phyloP scores from a whole-genome alignment of 352 stramenopile genomes.

The Globisporangium camurandrum region DNA sequence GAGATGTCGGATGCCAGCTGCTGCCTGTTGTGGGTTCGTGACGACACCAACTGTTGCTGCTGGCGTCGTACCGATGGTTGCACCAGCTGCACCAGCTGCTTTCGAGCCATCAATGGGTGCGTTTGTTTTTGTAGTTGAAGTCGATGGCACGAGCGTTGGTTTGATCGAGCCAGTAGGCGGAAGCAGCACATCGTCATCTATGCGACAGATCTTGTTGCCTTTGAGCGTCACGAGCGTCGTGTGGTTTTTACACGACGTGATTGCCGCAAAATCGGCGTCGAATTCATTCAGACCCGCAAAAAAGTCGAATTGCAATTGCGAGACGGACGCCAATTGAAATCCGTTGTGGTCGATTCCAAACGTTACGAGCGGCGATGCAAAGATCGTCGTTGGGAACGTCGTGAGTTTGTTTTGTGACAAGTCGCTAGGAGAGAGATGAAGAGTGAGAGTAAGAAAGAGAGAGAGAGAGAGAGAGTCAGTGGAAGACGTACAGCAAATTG shows the following conservation, averaged over 20 bases:
- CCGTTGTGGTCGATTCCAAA: conserved; percentile 40
- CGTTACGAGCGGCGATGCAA: conserved; percentile 36
- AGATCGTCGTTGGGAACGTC: conserved; percentile 37
- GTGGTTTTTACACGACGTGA: conserved; percentile 32
- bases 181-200: conserved; percentile 25
- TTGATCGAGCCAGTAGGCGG: too few relatives aligned
- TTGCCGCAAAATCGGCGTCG: conserved; percentile 38
- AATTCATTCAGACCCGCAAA: conserved; percentile 54
- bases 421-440: conserved; percentile 20
- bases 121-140: too few relatives aligned
- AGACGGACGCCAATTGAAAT: conserved; percentile 50
- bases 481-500: conserved; percentile 28
- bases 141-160: conserved; percentile 14
- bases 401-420: conserved; percentile 41
- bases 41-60: conserved; percentile 29
- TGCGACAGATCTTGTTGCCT: conserved; percentile 42
- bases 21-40: conserved; percentile 16
- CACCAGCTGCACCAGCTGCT: not conserved
- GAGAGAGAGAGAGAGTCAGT: not conserved
- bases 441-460: not conserved
- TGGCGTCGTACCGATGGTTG: conserved; percentile 2
- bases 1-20: conserved; percentile 4
- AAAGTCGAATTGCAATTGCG: conserved; percentile 54
- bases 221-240: conserved; percentile 51
- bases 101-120: too few relatives aligned